Percentiles rank a stretch among this genome's conserved stretches.
Evolutionary conservation across 495 filamentous ascomycete species (phyloP).

Genomic region (Xylaria grammica): DNA sequence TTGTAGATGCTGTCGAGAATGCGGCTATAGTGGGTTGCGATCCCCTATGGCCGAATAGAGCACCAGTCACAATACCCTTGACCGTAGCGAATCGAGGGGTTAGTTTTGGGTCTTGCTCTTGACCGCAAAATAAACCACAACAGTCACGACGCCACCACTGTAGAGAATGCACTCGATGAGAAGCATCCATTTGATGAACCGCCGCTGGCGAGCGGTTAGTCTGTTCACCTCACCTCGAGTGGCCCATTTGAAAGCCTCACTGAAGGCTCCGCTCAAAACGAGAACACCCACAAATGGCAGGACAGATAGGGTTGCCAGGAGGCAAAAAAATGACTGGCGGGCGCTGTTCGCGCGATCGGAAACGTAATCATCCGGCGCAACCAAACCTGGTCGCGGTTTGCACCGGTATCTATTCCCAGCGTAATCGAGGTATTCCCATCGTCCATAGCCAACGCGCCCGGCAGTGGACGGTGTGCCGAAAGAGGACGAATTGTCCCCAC

Average conservation of each 20-base stretch:
- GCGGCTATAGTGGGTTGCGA: too few relatives aligned
- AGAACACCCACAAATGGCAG: constrained; percentile 42
- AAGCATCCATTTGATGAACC: constrained; percentile 30
- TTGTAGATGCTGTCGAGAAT: too few relatives aligned
- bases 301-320: constrained; percentile 34
- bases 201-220: constrained; percentile 35
- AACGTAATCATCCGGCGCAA: constrained; percentile 32
- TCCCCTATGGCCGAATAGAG: neutral
- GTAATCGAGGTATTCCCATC: neutral
- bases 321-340: constrained; percentile 35
- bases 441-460: neutral
- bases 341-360: constrained; percentile 31
- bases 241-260: constrained; percentile 37
- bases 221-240: constrained; percentile 39
- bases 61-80: neutral
- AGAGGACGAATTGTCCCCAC: neutral
- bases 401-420: constrained; percentile 20
- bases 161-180: constrained; percentile 29
- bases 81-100: neutral
- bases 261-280: constrained; percentile 34
- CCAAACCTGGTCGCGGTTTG: constrained; percentile 13
- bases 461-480: neutral
- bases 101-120: constrained; percentile 1
- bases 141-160: constrained; percentile 3
- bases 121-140: constrained; percentile 22